Evolutionary conservation across 148 eudicot species (phyloP), one percentile per base, ranked within the genome.

Genomic region (Diospyros lotus): DNA sequence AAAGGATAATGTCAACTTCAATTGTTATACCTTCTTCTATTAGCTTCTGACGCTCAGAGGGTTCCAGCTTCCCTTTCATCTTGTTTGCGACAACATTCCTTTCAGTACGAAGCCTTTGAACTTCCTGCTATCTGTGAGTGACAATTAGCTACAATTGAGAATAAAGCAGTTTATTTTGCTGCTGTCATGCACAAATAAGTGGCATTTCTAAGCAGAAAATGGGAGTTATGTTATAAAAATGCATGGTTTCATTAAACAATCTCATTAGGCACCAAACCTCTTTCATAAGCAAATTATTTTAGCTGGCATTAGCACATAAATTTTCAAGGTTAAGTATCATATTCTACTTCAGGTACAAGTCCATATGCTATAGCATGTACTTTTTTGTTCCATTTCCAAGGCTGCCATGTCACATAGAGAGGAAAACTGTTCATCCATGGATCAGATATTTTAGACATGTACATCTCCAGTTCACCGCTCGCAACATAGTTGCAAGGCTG

Each of bases 51-150:
- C 98, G 97, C 82, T 94, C 92, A 52, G 84, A 72, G 6, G 86
- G 84, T 81, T 91, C 98, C 39, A 94, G 70, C 78, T 91, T 94
- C 66, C 88, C 97, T 79, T 90, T 94, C 98, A 94, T 94, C 85
- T 90, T 88, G 89, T 89, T 91, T 65, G 98, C 97, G 69, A 94
- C 98, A 18, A 78, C 86, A 85, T 94, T 94, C 76, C 98, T 90
- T 80, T 94, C 98, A 18, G 86, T 87, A 59, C 98, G 95, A 72
- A 91, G 92, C 72, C 80, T 85, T 82, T 94, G 97, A 77, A 94
- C 98, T 86, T 91, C 98, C 98, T 94, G 97, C 85, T 81, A 85
- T 91, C 93, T 91, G 93, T 83, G 83, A 88, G 65, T 58, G 78
- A 84, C 85, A 87, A 87, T 94, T 88, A 94, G 95, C 93, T 82